These are phyloP conservation scores for Fusarium sp. DNA, from an alignment of 2,329 filamentous ascomycete genomes.

Conservation along the genomic window DNA sequence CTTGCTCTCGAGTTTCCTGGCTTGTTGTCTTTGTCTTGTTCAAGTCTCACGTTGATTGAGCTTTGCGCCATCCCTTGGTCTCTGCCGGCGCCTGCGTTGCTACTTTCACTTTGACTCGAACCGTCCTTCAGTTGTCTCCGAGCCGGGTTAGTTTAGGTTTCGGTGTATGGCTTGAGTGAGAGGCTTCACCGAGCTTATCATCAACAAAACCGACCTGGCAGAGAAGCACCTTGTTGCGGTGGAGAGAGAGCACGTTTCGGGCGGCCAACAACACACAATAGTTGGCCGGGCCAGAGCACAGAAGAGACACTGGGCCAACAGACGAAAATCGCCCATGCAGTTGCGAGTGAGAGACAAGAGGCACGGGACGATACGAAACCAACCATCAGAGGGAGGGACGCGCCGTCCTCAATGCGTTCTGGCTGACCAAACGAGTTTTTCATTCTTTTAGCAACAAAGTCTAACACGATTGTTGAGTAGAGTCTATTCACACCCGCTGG, in stretches of 20 bases:
- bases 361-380: background rate
- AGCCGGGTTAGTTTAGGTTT: background rate
- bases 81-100: background rate
- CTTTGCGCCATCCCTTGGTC: background rate
- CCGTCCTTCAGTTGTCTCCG: background rate
- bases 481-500: slow-evolving; percentile 11
- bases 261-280: background rate
- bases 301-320: background rate
- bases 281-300: background rate
- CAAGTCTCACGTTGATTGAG: background rate
- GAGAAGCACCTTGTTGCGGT: background rate
- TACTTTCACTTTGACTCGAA: background rate
- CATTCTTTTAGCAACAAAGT: slow-evolving; percentile 21
- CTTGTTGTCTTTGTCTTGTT: slow-evolving; percentile 2
- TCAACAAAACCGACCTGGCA: background rate
- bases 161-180: slow-evolving; percentile 5
- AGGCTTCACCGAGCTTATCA: background rate
- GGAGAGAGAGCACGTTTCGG: background rate
- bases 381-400: slow-evolving; percentile 29
- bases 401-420: slow-evolving; percentile 38
- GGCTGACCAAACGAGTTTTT: slow-evolving; percentile 18
- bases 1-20: background rate
- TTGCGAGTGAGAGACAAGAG: background rate
- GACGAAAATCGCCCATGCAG: background rate
- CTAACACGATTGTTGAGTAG: slow-evolving; percentile 27